Percentiles rank a stretch among this genome's conserved stretches.
Evolutionary conservation across 73 alveolate species (phyloP).

Genomic region (Loxodes magnus): DNA sequence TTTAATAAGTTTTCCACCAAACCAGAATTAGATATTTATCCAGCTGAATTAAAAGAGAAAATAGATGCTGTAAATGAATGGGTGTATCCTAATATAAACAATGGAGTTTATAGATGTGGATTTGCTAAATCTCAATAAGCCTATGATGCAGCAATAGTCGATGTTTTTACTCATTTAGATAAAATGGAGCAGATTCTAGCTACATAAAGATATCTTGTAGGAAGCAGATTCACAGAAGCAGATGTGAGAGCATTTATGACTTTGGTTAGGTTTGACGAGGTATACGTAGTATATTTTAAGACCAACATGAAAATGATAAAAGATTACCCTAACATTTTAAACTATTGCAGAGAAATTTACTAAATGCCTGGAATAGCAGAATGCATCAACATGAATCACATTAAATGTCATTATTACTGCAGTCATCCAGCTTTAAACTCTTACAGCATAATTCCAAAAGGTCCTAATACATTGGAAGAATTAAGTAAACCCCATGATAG

Average conservation of each 20-base stretch:
- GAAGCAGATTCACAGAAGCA: conserved; percentile 7
- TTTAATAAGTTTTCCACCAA: not conserved
- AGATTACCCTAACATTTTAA: conserved; percentile 27
- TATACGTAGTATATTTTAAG: conserved; percentile 44
- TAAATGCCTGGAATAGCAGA: conserved; percentile 7
- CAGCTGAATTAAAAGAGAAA: conserved; percentile 10
- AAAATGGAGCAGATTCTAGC: conserved; percentile 20
- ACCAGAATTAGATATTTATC: conserved; percentile 12
- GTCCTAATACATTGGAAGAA: conserved; percentile 28
- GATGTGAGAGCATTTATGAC: conserved; percentile 31
- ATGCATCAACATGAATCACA: conserved; percentile 38
- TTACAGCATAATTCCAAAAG: conserved; percentile 34
- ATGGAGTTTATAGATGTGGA: conserved; percentile 37
- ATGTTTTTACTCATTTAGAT: conserved; percentile 20
- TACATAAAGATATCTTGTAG: conserved; percentile 12
- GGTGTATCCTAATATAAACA: conserved; percentile 39
- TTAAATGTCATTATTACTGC: conserved; percentile 32
- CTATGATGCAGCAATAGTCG: conserved; percentile 30
- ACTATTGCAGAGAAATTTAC: conserved; percentile 21
- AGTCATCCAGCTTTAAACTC: conserved; percentile 34
- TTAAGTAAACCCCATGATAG: conserved; percentile 24
- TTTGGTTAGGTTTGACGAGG: conserved; percentile 41
- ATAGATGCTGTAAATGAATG: conserved; percentile 31
- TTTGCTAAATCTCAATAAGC: conserved; percentile 39
- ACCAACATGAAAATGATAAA: conserved; percentile 31